Evolutionary conservation across 139 green algal genomes (phyloP).

Genomic region (Chlorella vulgaris): DNA sequence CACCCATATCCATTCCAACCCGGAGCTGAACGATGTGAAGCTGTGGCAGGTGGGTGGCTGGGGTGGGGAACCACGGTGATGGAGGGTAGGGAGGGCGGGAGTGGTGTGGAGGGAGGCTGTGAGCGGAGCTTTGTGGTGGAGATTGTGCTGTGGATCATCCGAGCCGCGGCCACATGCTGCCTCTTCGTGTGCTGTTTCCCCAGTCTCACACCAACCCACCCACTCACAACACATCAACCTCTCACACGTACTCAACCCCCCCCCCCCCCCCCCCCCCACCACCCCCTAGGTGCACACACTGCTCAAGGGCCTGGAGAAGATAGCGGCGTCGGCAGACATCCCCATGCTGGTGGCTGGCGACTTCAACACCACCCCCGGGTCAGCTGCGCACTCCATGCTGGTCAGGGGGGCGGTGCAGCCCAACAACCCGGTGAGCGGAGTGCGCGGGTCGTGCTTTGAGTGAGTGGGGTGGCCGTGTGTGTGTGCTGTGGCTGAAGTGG

Average conservation of each 20-base stretch:
- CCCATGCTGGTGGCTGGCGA: conserved; percentile 95
- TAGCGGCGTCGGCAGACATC: conserved; percentile 92
- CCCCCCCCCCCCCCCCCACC: too few relatives aligned
- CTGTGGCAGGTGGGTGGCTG: conserved; percentile 86
- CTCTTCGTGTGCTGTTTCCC: too few relatives aligned
- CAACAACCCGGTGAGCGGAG: conserved; percentile 67
- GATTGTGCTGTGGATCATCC: not conserved
- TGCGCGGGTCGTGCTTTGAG: not conserved
- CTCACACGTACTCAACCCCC: too few relatives aligned
- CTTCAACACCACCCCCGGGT: conserved; percentile 95
- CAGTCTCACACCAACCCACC: too few relatives aligned
- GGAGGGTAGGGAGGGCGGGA: not conserved
- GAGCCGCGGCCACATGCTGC: too few relatives aligned
- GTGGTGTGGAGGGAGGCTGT: not conserved
- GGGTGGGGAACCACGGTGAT: not conserved
- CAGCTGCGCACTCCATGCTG: conserved; percentile 90
- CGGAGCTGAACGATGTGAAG: conserved; percentile 98
- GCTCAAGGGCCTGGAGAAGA: conserved; percentile 99
- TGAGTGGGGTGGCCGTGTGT: not conserved
- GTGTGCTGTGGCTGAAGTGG: not conserved
- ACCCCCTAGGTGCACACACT: conserved; percentile 97
- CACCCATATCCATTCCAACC: conserved; percentile 99
- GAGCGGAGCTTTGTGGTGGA: not conserved
- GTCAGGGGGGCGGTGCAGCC: conserved; percentile 77
- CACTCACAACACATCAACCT: too few relatives aligned